Conservation (phyloP, 352 stramenopile species). For the Globisporangium cylindrosporum region DNA sequence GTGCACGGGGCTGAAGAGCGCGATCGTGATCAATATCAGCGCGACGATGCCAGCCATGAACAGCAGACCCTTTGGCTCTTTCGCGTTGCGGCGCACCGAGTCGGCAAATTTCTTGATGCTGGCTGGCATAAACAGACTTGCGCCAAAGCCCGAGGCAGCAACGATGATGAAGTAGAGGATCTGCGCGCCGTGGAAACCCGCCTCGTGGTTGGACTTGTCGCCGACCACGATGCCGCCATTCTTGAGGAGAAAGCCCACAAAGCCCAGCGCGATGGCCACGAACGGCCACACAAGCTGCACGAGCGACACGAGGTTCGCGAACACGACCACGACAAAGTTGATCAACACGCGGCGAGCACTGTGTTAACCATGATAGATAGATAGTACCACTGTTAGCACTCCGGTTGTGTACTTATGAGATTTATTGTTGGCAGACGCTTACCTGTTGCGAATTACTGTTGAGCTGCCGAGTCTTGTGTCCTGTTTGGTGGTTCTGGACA, state of each 20-base stretch:
- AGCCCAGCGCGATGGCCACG: slow-evolving; percentile 47
- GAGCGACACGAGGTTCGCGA: slow-evolving; percentile 49
- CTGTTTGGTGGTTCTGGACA: slow-evolving; percentile 35
- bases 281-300: slow-evolving; percentile 74
- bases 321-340: slow-evolving; percentile 57
- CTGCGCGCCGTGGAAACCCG: slow-evolving; percentile 67
- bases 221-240: slow-evolving; percentile 84
- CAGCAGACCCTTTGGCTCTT: slow-evolving; percentile 28
- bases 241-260: slow-evolving; percentile 58
- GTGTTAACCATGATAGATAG: background rate
- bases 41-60: slow-evolving; percentile 26
- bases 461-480: slow-evolving; percentile 19
- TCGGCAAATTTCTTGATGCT: slow-evolving; percentile 35
- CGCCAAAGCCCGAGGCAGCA: slow-evolving; percentile 52
- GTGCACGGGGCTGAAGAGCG: slow-evolving; percentile 76
- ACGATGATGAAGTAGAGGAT: slow-evolving; percentile 80
- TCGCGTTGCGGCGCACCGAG: slow-evolving; percentile 32
- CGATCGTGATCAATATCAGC: slow-evolving; percentile 38
- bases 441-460: slow-evolving; percentile 35
- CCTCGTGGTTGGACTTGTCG: slow-evolving; percentile 84
- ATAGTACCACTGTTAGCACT: slow-evolving; percentile 10
- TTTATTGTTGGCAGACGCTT: background rate
- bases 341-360: slow-evolving; percentile 46
- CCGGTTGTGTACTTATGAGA: background rate
- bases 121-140: slow-evolving; percentile 35